A percentile compares a stretch with the other conserved stretches of the same genome.
Conservation (phyloP, 1,284 basidiomycete species). For the Trichosporon faecale region DNA sequence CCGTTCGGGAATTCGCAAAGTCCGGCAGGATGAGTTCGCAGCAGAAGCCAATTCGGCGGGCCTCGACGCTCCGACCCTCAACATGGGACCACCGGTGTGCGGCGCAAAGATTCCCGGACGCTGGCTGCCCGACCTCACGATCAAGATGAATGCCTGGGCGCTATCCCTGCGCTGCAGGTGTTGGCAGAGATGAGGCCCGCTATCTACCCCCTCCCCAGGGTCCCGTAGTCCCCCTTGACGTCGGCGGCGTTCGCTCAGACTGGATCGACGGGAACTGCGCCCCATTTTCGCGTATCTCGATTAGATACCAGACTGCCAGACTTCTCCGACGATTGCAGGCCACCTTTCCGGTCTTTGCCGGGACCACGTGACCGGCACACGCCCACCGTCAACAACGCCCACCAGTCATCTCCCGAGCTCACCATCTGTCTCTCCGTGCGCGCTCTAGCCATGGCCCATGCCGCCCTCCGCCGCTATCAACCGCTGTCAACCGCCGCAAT, state of each 20-base stretch:
- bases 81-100: too few species aligned
- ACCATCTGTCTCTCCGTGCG: background rate
- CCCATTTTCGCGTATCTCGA: background rate
- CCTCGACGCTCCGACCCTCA: too few species aligned
- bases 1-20: too few species aligned
- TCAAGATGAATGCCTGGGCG: background rate
- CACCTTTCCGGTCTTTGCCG: background rate
- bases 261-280: too few species aligned
- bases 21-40: too few species aligned
- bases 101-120: too few species aligned
- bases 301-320: background rate
- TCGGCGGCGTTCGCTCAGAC: background rate
- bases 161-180: background rate
- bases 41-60: too few species aligned
- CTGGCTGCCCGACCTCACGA: too few species aligned
- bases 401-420: background rate
- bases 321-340: background rate
- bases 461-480: too few species aligned
- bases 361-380: background rate
- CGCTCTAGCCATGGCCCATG: background rate
- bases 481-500: too few species aligned
- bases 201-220: too few species aligned
- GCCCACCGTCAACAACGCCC: background rate
- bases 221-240: background rate
- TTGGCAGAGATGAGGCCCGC: background rate